Percentiles rank a stretch among this genome's conserved stretches.
Evolutionary conservation across 805 yeast genomes (phyloP).

Genomic region (Jamesozyma spencerorum): DNA sequence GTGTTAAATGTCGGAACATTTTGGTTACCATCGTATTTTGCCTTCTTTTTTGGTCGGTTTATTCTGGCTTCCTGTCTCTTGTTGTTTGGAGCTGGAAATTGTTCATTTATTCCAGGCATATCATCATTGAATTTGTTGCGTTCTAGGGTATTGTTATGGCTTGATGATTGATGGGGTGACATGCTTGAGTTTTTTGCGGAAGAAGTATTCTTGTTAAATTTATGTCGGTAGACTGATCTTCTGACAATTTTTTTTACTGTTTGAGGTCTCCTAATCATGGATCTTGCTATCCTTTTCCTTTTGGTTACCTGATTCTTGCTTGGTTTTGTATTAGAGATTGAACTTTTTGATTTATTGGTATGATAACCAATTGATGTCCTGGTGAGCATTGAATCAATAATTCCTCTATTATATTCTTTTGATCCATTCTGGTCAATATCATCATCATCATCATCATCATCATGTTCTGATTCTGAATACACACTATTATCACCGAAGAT

Average conservation of each 20-base stretch:
- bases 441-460: not conserved
- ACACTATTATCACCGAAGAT: not conserved
- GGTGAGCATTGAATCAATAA: constrained; percentile 13
- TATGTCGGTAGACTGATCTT: no score
- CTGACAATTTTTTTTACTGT: no score
- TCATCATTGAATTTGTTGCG: no score
- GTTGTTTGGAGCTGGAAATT: no score
- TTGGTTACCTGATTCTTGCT: not conserved
- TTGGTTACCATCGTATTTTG: constrained; percentile 1
- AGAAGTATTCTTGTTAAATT: no score
- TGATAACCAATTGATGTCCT: not conserved
- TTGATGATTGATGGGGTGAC: no score
- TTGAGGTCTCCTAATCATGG: not conserved
- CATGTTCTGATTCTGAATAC: not conserved
- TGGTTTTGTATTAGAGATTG: not conserved
- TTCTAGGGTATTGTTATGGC: no score
- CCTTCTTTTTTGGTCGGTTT: no score
- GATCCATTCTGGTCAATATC: constrained; percentile 1
- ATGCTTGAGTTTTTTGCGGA: no score
- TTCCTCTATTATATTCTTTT: constrained; percentile 7
- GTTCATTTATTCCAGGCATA: no score
- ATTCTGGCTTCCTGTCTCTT: no score
- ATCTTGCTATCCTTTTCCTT: not conserved
- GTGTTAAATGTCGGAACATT: constrained; percentile 19
- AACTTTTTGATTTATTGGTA: not conserved